A percentile compares a stretch with the other conserved stretches of the same genome.
phyloP scores from a whole-genome alignment of 2,329 filamentous ascomycete genomes.

The Cytospora chrysosperma region DNA sequence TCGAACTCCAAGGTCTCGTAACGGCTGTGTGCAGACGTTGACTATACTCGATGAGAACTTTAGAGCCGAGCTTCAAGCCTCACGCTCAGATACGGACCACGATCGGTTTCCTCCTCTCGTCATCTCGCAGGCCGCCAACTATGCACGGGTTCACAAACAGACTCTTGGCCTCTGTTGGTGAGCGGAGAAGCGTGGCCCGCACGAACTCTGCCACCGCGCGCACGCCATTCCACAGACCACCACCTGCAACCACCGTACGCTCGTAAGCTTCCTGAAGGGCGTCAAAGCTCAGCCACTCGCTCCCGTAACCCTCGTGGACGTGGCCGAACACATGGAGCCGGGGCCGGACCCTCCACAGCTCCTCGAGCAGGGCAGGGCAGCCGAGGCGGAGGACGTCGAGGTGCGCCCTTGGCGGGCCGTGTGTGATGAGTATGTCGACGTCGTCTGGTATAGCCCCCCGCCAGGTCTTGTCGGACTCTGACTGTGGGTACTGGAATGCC shows the following conservation, averaged over 20 bases:
- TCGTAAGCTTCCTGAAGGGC: conserved; percentile 31
- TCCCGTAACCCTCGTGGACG: conserved; percentile 37
- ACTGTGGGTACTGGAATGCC: conserved; percentile 33
- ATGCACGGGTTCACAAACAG: conserved; percentile 26
- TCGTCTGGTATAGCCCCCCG: conserved; percentile 11
- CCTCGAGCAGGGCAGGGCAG: conserved; percentile 32
- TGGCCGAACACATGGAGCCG: conserved; percentile 40
- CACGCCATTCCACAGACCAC: conserved; percentile 26
- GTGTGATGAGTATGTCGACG: conserved; percentile 41
- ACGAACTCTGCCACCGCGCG: conserved; percentile 9
- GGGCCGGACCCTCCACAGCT: conserved; percentile 35
- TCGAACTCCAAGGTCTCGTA: too few species aligned
- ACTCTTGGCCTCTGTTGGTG: conserved; percentile 5
- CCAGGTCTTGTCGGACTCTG: conserved; percentile 24
- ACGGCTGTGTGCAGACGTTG: too few species aligned
- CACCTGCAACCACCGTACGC: conserved; percentile 17
- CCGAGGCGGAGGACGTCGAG: conserved; percentile 37
- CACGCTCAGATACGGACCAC: conserved; percentile 8
- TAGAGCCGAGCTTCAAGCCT: not conserved
- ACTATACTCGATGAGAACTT: too few species aligned
- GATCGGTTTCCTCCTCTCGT: conserved; percentile 24
- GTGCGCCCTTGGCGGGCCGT: conserved; percentile 38
- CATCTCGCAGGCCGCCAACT: conserved; percentile 27
- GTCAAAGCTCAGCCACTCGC: conserved; percentile 34
- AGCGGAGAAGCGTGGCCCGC: conserved; percentile 3